Evolutionary conservation across 192 early-diverging fungal species (phyloP), one percentile per base, ranked within the genome.

Genomic region (Allomyces javanicus): DNA sequence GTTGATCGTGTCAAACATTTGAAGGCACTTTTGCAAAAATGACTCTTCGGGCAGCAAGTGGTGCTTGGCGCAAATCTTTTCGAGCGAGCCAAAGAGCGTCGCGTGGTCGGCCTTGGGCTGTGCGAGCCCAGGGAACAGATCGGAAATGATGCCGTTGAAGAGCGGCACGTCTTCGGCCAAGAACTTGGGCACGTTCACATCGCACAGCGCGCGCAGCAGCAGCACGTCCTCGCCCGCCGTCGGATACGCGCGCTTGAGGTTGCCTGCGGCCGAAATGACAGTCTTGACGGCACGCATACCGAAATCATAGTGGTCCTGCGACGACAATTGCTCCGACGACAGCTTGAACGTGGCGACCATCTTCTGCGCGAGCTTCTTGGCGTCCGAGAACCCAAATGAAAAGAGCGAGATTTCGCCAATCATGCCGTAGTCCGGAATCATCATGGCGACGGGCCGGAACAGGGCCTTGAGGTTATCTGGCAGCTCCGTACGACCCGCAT

Each of bases 331-430:
- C 78, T 96, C 92, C 12, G 81, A 78, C 74, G 92, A 96, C 44
- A 99, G 79, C 64, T 89, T 92, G 77, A 99, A 99, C 40, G 98
- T 73, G n/a, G 97, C 96, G 5, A 99, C 94, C 27, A 94, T 90
- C 75, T 98, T 98, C 45, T 87, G 86, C 0, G 97, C 94, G 58
- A 99, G 73, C 24, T 74, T 68, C 80, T 99, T 96, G 0, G 94
- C 96, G 64, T 88, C 87, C 24, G 89, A 85, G 88, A 99, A 99
- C 44, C 97, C 97, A 81, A 97, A 94, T 25, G 97, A 97, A 69
- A 91, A 99, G 63, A 99, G 76, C 93, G 96, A 97, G 61, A 99
- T 96, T 77, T 99, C 94, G 7, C 96, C 94, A 81, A 99, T 99
- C 44, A 98, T 77, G 67, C 92, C 91, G 43, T 92, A 83, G 70